These are phyloP conservation scores for Penicillium sclerotigenum DNA, from an alignment of 2,329 filamentous ascomycete species.

Conservation along the genomic window DNA sequence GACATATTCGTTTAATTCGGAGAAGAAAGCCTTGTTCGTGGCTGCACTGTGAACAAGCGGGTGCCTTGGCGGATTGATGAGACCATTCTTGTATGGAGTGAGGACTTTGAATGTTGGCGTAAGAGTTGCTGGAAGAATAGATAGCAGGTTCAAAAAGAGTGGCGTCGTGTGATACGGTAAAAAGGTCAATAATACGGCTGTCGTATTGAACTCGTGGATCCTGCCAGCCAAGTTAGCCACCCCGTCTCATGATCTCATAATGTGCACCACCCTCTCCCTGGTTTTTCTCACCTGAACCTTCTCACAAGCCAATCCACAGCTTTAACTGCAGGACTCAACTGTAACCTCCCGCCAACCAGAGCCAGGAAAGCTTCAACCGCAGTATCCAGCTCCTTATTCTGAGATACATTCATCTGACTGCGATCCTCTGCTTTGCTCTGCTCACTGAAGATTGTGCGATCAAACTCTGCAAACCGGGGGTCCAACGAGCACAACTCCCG, in stretches of 20 bases:
- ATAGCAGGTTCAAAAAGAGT: conserved; percentile 79
- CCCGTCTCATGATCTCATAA: conserved; percentile 8
- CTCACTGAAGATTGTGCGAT: conserved; percentile 80
- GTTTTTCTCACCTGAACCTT: conserved; percentile 68
- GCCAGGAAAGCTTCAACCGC: conserved; percentile 80
- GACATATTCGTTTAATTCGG: conserved; percentile 73
- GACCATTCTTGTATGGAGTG: conserved; percentile 75
- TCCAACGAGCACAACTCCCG: conserved; percentile 89
- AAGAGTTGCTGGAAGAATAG: conserved; percentile 73
- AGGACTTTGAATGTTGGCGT: conserved; percentile 78
- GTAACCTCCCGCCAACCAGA: conserved; percentile 69
- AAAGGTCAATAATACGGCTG: conserved; percentile 75
- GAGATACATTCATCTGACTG: conserved; percentile 72
- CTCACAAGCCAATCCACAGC: conserved; percentile 92
- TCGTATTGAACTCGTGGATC: conserved; percentile 87
- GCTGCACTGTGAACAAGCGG: conserved; percentile 80
- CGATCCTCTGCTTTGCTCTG: conserved; percentile 89
- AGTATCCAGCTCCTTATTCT: conserved; percentile 77
- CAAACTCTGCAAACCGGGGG: conserved; percentile 69
- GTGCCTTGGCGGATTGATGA: conserved; percentile 72
- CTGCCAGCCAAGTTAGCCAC: conserved; percentile 46
- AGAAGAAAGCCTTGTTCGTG: conserved; percentile 72
- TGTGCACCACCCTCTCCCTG: not conserved
- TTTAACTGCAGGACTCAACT: conserved; percentile 84
- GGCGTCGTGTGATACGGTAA: conserved; percentile 87